phyloP scores from a whole-genome alignment of 1,284 basidiomycete genomes.

The Papiliotrema laurentii region DNA sequence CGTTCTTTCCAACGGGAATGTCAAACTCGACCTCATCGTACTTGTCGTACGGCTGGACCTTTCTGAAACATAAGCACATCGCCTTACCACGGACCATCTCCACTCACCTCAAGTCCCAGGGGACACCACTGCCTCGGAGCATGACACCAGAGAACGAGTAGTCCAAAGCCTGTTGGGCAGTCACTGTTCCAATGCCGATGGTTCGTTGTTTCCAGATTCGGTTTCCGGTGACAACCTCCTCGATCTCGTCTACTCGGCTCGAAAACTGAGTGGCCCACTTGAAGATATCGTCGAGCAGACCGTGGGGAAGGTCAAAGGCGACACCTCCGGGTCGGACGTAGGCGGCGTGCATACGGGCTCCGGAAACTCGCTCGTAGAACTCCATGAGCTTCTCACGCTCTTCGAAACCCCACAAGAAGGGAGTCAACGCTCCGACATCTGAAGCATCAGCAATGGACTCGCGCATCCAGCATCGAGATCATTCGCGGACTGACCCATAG shows the following conservation, averaged over 20 bases:
- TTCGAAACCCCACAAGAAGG: conserved; percentile 99
- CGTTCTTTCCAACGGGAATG: conserved; percentile 90
- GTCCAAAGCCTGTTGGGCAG: conserved; percentile 86
- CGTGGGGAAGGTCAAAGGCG: conserved; percentile 94
- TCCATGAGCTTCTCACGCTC: conserved; percentile 99
- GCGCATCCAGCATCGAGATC: not conserved
- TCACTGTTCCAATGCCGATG: conserved; percentile 84
- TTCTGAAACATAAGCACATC: conserved; percentile 48
- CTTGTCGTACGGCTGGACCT: conserved; percentile 90
- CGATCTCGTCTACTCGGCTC: conserved; percentile 83
- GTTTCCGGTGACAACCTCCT: conserved; percentile 96
- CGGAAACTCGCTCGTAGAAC: conserved; percentile 98
- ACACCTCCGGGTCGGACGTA: conserved; percentile 98
- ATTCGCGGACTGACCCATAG: conserved; percentile 14
- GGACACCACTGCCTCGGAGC: conserved; percentile 87
- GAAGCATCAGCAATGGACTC: not conserved
- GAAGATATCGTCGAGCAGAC: conserved; percentile 93
- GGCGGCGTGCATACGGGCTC: conserved; percentile 94
- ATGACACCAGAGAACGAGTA: conserved; percentile 97
- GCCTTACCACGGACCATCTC: not conserved
- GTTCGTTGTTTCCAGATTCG: conserved; percentile 97
- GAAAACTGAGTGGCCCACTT: conserved; percentile 96
- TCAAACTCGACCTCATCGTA: conserved; percentile 99
- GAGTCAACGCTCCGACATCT: conserved; percentile 92
- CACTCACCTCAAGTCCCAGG: conserved; percentile 77